Base-by-base conservation (phyloP, 140 eudicot species). In the Ambrosia hybrid region DNA sequence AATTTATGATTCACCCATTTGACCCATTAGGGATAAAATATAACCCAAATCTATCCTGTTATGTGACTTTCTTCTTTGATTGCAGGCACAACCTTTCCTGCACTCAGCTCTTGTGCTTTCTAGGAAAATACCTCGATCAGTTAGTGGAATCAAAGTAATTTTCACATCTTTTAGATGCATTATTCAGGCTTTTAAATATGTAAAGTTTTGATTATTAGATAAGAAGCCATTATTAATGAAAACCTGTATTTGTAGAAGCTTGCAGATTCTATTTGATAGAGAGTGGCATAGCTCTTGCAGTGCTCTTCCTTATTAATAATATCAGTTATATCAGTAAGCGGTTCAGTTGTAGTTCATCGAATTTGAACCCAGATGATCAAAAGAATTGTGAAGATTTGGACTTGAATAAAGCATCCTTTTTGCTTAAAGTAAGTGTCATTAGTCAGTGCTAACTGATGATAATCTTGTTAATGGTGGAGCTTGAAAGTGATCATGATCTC, bases 51-150 rank as follows among this genome's bases (percentile, higher is more conserved):
- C 11, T 3, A 52, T 41, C 52, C 51, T 14, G 36, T 15, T n/a
- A 69, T 36, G 26, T 53, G 38, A 13, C 10, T 62, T 62, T 37
- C 48, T 37, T 62, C 9, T 60, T 62, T 36, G 13, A 62, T n/a
- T 87, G 74, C 90, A 94, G 99, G 75, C 97, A 94, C 85, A 94
- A 94, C 82, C 94, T 94, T 56, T 94, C 78, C 89, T 94, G 58
- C 99, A 94, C 80, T 94, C 99, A 9, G 99, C 99, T 48, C 87
- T 94, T 69, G 99, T 94, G 73, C 96, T 94, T 72, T 94, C 99
- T 26, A 90, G 99, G 80, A 94, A 94, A 80, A 81, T 90, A 43
- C 99, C 99, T 66, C 75, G 99, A 64, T 94, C 99, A 51, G 92
- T 83, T 75, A 74, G 78, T 75, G 96, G 97, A 17, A 88, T 94